A percentile compares a stretch with the other conserved stretches of the same genome.
phyloP scores from a whole-genome alignment of 768 basidiomycete genomes.

The Mycena albidolilacea region DNA sequence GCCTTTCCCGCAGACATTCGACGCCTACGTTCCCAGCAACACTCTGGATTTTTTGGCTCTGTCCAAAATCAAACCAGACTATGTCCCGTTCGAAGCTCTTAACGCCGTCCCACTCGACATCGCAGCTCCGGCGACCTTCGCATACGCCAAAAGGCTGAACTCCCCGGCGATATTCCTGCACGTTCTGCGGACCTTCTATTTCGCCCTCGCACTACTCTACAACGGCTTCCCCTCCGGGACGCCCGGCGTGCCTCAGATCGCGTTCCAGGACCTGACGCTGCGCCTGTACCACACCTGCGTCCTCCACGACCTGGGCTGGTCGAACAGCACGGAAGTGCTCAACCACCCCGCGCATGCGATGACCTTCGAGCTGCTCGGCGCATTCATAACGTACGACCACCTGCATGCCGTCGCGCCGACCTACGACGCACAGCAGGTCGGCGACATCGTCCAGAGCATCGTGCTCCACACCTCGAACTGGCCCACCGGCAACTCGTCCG shows the following conservation, averaged over 20 bases:
- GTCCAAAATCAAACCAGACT: constrained; percentile 9
- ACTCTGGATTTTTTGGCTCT: neutral
- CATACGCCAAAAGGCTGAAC: neutral
- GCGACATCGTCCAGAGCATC: constrained; percentile 2
- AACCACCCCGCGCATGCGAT: neutral
- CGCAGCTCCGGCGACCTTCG: neutral
- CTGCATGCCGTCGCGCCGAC: constrained; percentile 3
- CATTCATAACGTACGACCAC: neutral
- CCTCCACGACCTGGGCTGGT: constrained; percentile 3
- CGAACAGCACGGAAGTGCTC: neutral
- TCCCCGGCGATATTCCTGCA: neutral
- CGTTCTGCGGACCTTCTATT: constrained; percentile 3
- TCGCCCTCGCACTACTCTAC: constrained; percentile 1
- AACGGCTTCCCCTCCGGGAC: constrained; percentile 3
- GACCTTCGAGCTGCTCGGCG: neutral
- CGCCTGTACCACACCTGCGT: neutral
- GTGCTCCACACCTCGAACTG: neutral
- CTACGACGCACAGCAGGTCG: neutral
- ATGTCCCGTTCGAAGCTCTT: neutral
- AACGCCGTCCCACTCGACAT: neutral
- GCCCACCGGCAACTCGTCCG: constrained; percentile 1
- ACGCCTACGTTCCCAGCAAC: neutral
- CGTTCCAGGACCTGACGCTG: neutral
- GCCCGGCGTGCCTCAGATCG: constrained; percentile 2
- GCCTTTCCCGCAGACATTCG: constrained; percentile 3